Evolutionary conservation across 2,329 filamentous ascomycete species (phyloP).

Genomic region (Colletotrichum falcatum): DNA sequence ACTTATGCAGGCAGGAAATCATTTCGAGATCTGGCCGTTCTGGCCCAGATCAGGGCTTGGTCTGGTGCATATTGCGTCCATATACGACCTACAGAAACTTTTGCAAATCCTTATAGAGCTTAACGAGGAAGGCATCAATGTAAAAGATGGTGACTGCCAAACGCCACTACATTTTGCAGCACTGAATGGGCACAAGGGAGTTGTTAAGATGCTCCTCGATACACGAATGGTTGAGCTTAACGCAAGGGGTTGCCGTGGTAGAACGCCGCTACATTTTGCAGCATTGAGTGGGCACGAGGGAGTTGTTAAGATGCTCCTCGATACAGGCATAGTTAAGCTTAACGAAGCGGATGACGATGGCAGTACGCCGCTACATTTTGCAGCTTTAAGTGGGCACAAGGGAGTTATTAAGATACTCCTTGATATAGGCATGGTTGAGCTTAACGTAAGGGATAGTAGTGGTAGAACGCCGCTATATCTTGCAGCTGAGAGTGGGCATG

Average conservation of each 20-base stretch:
- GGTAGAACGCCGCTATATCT: not conserved
- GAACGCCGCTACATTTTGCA: not conserved
- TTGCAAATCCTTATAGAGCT: not conserved
- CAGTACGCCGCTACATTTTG: not conserved
- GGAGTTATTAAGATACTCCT: no score
- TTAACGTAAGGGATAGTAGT: no score
- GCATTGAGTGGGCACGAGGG: no score
- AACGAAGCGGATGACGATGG: no score
- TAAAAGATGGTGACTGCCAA: accelerated
- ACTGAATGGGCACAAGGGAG: not conserved
- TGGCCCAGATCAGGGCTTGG: accelerated
- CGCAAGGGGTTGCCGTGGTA: not conserved
- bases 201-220: not conserved
- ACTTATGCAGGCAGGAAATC: not conserved
- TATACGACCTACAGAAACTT: not conserved
- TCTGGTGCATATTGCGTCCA: not conserved
- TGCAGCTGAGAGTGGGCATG: not conserved
- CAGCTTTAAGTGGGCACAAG: accelerated
- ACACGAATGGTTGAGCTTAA: not conserved
- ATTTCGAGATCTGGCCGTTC: no score
- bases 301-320: no score
- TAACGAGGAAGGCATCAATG: not conserved
- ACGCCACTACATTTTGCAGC: not conserved
- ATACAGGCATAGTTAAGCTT: no score
- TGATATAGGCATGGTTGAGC: no score